Base-by-base conservation (phyloP, 371 early-diverging fungal genomes). In the Zychaea mexicana region DNA sequence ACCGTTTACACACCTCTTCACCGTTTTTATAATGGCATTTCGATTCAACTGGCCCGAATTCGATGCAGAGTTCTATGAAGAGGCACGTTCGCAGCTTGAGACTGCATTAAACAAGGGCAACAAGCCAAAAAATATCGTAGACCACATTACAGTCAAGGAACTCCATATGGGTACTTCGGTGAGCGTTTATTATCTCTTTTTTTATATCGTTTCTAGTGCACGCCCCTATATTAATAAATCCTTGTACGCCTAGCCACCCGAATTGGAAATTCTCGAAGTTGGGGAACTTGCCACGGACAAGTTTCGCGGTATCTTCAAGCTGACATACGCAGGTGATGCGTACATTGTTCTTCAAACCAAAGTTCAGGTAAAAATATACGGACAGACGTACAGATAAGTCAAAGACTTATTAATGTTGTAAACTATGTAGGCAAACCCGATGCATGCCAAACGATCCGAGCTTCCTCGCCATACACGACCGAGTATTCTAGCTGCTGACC, bases 191-290 rank as follows among this genome's bases (percentile, higher is more conserved):
- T 47, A 32, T 38, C 3, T 26, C 38, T 19, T 64, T 36, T 10
- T 9, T 28, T 2, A 17, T 57, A 10, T 9, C 17, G 36, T 6
- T 31, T 46, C n/a, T 28, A 12, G 57, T 13, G 24, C 47, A n/a
- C n/a, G n/a, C n/a, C n/a, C n/a, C n/a, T 36, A 36, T 36, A 36
- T 36, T 36, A 36, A 36, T 9, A 9, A 36, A 36, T 36, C 15
- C 38, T 36, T 15, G 7, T 36, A 36, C 15, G 9, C 45, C 7
- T 76, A 94, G 91, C 92, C 99, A 22, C 99, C 99, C 15, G 96
- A 96, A 49, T 85, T 99, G 28, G 98, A 98, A 70, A 95, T 99
- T 64, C 78, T 99, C n/a, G 99, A 99, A 68, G 95, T 99, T 66
- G 93, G 96, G 36, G 99, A 99, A 61, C 84, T 99, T 27, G 86